phyloP scores from a whole-genome alignment of 345 rosid genomes.

The Populus ilicifolia region DNA sequence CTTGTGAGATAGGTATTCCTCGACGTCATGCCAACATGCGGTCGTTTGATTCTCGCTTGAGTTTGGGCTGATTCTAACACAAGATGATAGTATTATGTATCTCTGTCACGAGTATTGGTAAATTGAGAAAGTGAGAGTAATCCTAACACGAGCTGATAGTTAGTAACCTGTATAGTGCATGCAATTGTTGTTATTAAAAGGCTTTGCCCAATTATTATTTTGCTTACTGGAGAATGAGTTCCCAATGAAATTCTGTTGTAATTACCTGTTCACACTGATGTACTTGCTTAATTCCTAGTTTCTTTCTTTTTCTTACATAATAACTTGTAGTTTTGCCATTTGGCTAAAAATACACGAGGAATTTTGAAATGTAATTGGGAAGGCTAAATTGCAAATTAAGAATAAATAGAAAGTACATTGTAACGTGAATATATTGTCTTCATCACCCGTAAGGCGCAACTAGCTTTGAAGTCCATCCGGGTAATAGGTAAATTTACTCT shows the following conservation, averaged over 20 bases:
- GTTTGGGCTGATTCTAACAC: slow-evolving; percentile 20
- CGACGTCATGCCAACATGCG: slow-evolving; percentile 28
- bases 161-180: slow-evolving; percentile 29
- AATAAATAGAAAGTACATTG: neutral
- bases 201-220: neutral
- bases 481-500: neutral
- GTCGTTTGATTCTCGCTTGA: slow-evolving; percentile 29
- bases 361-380: neutral
- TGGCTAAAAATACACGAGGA: neutral
- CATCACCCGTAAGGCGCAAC: neutral
- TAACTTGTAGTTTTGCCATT: neutral
- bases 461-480: neutral
- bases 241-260: neutral
- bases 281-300: neutral
- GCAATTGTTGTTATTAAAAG: neutral
- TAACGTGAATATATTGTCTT: neutral
- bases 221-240: slow-evolving; percentile 6
- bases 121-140: slow-evolving; percentile 20
- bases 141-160: slow-evolving; percentile 47
- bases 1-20: slow-evolving; percentile 35
- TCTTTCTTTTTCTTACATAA: neutral
- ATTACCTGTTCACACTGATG: neutral
- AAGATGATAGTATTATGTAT: slow-evolving; percentile 13
- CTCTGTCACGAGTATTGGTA: slow-evolving; percentile 18
- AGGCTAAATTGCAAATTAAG: neutral